A percentile compares a stretch with the other conserved stretches of the same genome.
Evolutionary conservation across 140 eudicot species (phyloP).

Genomic region (Cichorium intybus): DNA sequence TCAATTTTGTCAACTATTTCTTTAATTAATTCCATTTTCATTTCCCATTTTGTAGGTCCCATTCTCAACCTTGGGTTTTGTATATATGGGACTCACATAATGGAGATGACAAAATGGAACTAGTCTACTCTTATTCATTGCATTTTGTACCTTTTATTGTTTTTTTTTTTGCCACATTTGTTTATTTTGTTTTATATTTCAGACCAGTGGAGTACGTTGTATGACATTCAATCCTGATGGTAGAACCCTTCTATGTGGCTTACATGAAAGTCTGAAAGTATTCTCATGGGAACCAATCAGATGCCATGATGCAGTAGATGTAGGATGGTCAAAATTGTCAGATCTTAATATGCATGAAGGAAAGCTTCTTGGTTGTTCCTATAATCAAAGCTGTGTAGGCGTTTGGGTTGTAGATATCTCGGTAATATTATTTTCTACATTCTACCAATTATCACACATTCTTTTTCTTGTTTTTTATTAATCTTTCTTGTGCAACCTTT

Average conservation of each 20-base stretch:
- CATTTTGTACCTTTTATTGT: background rate
- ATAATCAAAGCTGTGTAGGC: slow-evolving; percentile 99
- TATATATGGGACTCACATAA: slow-evolving; percentile 4
- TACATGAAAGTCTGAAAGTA: slow-evolving; percentile 94
- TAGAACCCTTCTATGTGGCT: slow-evolving; percentile 89
- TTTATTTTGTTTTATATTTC: slow-evolving; percentile 18
- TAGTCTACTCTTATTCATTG: too few species aligned
- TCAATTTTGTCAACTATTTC: background rate
- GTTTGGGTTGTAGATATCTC: slow-evolving; percentile 99
- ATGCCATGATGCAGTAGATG: slow-evolving; percentile 91
- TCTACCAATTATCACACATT: slow-evolving; percentile 4
- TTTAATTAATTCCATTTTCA: background rate
- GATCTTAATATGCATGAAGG: slow-evolving; percentile 98
- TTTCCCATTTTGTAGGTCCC: background rate
- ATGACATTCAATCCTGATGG: slow-evolving; percentile 99
- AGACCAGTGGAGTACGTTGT: slow-evolving; percentile 96
- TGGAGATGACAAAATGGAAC: background rate
- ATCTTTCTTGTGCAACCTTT: slow-evolving; percentile 18
- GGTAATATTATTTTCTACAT: slow-evolving; percentile 37
- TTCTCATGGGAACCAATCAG: slow-evolving; percentile 97
- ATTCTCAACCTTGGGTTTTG: background rate
- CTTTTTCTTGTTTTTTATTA: slow-evolving; percentile 13
- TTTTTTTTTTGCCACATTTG: background rate
- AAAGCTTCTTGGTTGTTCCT: slow-evolving; percentile 98
- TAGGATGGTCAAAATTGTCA: slow-evolving; percentile 93